A percentile compares a stretch with the other conserved stretches of the same genome.
Evolutionary conservation across 2,329 filamentous ascomycete species (phyloP).

Genomic region (Trichoderma oligosporum): DNA sequence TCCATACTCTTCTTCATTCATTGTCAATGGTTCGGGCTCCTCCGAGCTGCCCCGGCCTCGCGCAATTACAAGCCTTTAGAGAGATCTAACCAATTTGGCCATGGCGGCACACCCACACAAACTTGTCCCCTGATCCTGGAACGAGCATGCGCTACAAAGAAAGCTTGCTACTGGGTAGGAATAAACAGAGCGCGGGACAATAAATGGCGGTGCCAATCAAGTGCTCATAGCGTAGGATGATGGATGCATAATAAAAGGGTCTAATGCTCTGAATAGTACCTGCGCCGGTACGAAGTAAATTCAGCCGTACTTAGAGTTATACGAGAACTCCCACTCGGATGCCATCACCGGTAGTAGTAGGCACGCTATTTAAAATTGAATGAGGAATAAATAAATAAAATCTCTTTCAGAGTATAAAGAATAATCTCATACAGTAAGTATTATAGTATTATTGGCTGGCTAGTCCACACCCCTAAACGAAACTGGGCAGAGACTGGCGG

Average conservation of each 20-base stretch:
- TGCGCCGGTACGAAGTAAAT: neutral
- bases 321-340: slow-evolving; percentile 7
- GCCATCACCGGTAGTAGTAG: too few relatives aligned
- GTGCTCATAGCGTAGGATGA: neutral
- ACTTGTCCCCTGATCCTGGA: neutral
- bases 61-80: neutral
- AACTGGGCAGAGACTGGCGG: neutral
- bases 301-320: slow-evolving; percentile 11
- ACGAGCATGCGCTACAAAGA: neutral
- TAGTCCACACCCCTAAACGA: slow-evolving; percentile 4
- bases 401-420: too few relatives aligned
- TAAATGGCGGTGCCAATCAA: neutral
- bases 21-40: neutral
- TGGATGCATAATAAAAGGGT: neutral
- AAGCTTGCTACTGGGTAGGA: neutral
- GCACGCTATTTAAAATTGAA: too few relatives aligned
- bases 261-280: neutral
- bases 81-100: neutral
- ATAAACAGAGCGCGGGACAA: too few relatives aligned
- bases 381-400: too few relatives aligned
- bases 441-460: neutral
- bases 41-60: neutral
- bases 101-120: neutral
- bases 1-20: too few relatives aligned
- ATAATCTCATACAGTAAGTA: too few relatives aligned